phyloP scores from a whole-genome alignment of 352 stramenopile genomes.

The Globisporangium recalcitrans region DNA sequence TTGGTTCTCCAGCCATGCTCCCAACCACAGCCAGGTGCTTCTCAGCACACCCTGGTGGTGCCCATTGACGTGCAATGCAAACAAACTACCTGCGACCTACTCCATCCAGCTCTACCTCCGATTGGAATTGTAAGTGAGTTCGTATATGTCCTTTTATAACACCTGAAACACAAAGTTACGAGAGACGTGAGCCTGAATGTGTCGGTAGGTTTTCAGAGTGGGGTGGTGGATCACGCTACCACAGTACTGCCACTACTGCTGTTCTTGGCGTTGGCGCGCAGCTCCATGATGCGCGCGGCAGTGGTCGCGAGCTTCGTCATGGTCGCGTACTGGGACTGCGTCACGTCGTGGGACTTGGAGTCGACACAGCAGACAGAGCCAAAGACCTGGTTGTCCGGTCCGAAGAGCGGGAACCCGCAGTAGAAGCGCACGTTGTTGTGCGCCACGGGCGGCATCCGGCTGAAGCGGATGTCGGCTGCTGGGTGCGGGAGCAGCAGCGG shows the following conservation, averaged over 20 bases:
- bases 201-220: too few species aligned
- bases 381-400: slow-evolving; percentile 30
- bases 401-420: slow-evolving; percentile 43
- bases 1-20: not conserved
- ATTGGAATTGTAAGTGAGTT: too few species aligned
- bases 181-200: too few species aligned
- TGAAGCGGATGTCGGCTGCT: slow-evolving; percentile 51
- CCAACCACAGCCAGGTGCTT: not conserved
- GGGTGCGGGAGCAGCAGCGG: slow-evolving; percentile 44
- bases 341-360: slow-evolving; percentile 30
- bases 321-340: slow-evolving; percentile 38
- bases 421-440: slow-evolving; percentile 41
- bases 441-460: slow-evolving; percentile 25
- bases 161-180: not conserved
- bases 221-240: too few species aligned
- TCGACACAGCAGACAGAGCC: slow-evolving; percentile 47
- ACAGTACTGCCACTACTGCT: not conserved
- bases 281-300: slow-evolving; percentile 33
- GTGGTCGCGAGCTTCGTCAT: slow-evolving; percentile 30
- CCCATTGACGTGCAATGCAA: not conserved
- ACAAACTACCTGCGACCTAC: too few species aligned
- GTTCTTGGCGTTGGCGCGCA: slow-evolving; percentile 8
- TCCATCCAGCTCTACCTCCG: too few species aligned
- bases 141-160: too few species aligned
- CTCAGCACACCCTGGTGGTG: not conserved